phyloP scores from a whole-genome alignment of 2,329 filamentous ascomycete species.

The Trichoderma cornu-damae region DNA sequence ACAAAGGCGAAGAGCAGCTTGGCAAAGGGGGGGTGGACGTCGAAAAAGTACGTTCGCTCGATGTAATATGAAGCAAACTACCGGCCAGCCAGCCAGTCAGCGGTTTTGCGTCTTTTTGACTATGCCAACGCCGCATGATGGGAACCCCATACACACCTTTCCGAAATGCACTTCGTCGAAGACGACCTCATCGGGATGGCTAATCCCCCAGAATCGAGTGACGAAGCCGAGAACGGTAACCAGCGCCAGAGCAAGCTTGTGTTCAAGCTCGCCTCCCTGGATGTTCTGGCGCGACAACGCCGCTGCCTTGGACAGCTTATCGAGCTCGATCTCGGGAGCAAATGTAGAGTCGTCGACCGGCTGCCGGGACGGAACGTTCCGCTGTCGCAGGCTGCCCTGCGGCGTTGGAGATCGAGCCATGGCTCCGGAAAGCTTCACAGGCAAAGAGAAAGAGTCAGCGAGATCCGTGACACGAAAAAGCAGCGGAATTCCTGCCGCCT shows the following conservation, averaged over 20 bases:
- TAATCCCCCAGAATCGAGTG: constrained; percentile 94
- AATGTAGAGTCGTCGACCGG: constrained; percentile 32
- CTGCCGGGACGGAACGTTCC: constrained; percentile 51
- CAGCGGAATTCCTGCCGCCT: background rate
- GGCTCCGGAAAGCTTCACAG: constrained; percentile 23
- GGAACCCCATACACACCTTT: constrained; percentile 72
- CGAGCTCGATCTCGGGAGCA: constrained; percentile 45
- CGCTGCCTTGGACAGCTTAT: constrained; percentile 43
- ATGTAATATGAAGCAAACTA: constrained; percentile 79
- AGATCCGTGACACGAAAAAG: background rate
- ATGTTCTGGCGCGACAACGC: constrained; percentile 28
- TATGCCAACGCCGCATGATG: background rate
- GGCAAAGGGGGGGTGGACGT: constrained; percentile 95
- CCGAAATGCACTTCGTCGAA: constrained; percentile 99
- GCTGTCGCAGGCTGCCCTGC: constrained; percentile 56
- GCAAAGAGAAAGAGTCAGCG: constrained; percentile 7
- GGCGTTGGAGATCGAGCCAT: constrained; percentile 48
- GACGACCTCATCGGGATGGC: constrained; percentile 91
- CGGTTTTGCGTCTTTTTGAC: background rate
- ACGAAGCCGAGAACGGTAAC: constrained; percentile 81
- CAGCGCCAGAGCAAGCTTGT: constrained; percentile 70
- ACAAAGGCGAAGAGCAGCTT: constrained; percentile 97
- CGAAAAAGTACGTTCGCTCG: constrained; percentile 98
- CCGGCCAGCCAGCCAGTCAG: background rate
- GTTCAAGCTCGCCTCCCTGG: constrained; percentile 67